Conservation (phyloP, 768 basidiomycete species). For the Rhizopogon vesiculosus region DNA sequence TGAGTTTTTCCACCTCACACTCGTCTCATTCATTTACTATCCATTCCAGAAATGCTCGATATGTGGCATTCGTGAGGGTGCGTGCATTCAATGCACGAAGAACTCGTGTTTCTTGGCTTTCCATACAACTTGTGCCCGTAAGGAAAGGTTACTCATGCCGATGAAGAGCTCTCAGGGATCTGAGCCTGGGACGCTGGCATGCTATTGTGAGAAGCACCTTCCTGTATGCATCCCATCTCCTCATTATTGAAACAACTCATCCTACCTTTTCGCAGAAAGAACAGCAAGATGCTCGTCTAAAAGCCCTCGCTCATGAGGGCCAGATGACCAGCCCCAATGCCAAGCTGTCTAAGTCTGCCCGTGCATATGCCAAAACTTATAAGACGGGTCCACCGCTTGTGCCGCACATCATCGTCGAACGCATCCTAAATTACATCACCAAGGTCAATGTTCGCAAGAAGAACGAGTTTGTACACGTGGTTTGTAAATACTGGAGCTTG, state of each 20-base stretch:
- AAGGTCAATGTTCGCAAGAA: constrained; percentile 74
- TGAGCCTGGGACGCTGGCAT: constrained; percentile 68
- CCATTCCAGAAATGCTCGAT: constrained; percentile 52
- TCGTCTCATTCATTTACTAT: constrained; percentile 5
- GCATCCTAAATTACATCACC: constrained; percentile 54
- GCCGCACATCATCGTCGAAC: constrained; percentile 77
- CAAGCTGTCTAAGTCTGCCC: constrained; percentile 69
- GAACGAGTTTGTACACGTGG: constrained; percentile 63
- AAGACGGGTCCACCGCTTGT: constrained; percentile 91
- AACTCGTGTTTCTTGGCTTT: constrained; percentile 89
- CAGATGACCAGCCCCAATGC: constrained; percentile 35
- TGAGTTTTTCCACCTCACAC: constrained; percentile 33
- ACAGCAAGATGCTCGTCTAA: constrained; percentile 59
- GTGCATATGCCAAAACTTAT: constrained; percentile 90
- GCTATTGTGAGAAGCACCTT: constrained; percentile 88
- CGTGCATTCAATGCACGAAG: constrained; percentile 95
- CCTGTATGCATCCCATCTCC: constrained; percentile 49
- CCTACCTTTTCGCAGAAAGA: constrained; percentile 45
- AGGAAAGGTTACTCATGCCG: constrained; percentile 76
- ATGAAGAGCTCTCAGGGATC: constrained; percentile 81
- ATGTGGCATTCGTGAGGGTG: constrained; percentile 62
- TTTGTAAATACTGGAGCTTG: constrained; percentile 86
- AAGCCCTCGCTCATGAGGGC: constrained; percentile 42
- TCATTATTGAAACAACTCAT: not conserved
- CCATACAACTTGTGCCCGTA: constrained; percentile 91